Evolutionary conservation across 495 filamentous ascomycete genomes (phyloP).

Genomic region (Annulohypoxylon nitens): DNA sequence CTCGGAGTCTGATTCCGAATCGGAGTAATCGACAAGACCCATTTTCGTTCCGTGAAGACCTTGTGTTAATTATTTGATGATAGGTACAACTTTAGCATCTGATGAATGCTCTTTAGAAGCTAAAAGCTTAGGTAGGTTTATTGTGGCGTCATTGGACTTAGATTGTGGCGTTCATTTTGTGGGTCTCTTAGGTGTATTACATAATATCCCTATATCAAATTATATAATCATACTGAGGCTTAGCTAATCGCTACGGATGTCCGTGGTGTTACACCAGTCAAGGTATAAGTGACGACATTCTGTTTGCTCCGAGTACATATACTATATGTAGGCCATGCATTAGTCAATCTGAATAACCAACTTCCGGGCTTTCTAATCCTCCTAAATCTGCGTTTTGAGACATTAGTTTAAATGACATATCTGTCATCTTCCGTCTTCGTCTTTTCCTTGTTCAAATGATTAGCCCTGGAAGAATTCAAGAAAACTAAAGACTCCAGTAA

Average conservation of each 20-base stretch:
- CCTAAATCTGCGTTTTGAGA: too few species aligned
- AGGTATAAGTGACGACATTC: too few species aligned
- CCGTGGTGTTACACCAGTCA: too few species aligned
- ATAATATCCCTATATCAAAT: neutral
- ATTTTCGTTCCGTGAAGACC: slow-evolving; percentile 58
- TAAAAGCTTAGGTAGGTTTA: slow-evolving; percentile 20
- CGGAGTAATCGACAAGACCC: slow-evolving; percentile 85
- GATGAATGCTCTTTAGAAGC: neutral
- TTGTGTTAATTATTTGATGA: slow-evolving; percentile 21
- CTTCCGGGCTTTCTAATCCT: too few species aligned
- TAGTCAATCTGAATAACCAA: too few species aligned
- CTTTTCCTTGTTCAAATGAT: too few species aligned
- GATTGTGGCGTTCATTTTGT: slow-evolving; percentile 28
- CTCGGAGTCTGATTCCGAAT: slow-evolving; percentile 82
- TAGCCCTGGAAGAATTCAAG: too few species aligned
- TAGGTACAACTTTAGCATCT: slow-evolving; percentile 11
- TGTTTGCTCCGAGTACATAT: too few species aligned
- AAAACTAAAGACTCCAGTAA: too few species aligned
- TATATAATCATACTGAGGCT: neutral
- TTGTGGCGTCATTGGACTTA: slow-evolving; percentile 41
- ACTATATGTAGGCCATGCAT: too few species aligned
- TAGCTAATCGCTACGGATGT: neutral
- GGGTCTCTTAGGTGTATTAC: neutral
- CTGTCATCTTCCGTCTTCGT: too few species aligned
- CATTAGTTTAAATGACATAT: too few species aligned